Base-by-base conservation (phyloP, 345 rosid genomes). In the Arabidopsis suecica region DNA sequence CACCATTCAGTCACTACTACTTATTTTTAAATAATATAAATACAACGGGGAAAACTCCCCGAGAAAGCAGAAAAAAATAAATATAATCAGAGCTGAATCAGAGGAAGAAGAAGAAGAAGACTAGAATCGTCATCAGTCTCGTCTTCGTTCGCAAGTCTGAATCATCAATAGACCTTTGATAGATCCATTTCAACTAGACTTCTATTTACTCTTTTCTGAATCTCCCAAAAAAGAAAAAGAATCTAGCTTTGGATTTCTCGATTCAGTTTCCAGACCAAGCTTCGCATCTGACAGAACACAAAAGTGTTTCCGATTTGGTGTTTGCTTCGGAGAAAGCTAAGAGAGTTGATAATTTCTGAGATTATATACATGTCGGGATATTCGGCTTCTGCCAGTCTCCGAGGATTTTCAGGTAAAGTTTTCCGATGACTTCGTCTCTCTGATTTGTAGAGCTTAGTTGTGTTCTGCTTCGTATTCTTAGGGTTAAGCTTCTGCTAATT, bases 381-480 rank as follows among this genome's bases (percentile, higher is more conserved):
- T 86, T 68, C 71, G 11, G 72, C 65, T 74, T 71, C 69, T 30
- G 48, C 71, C 69, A 65, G 77, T 79, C 59, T 65, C 81, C 84
- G 84, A 63, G 78, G 62, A 36, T 60, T 81, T 51, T 77, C 90
- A 51, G 93, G 96, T 89, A 57, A 57, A 76, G 75, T 47, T 56
- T 57, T 49, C 57, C 42, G 69, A 69, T 54, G 57, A 41, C 4
- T 30, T 30, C 10, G 30, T 41, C 34, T 49, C 4, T 55, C 41
- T 16, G 38, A 54, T 45, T 23, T 2, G 5, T 9, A 10, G 18
- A 61, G 20, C 9, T 40, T 55, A 58, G 42, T n/a, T 71, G 18
- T 5, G 57, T 20, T 51, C 56, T 12, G 22, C 18, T 77, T 41
- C 11, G 63, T 53, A 5, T 12, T 5, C 4, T 61, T 48, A 20